These are phyloP conservation scores for Diaporthe sp. DNA, from an alignment of 2,329 filamentous ascomycete genomes.

Conservation along the genomic window DNA sequence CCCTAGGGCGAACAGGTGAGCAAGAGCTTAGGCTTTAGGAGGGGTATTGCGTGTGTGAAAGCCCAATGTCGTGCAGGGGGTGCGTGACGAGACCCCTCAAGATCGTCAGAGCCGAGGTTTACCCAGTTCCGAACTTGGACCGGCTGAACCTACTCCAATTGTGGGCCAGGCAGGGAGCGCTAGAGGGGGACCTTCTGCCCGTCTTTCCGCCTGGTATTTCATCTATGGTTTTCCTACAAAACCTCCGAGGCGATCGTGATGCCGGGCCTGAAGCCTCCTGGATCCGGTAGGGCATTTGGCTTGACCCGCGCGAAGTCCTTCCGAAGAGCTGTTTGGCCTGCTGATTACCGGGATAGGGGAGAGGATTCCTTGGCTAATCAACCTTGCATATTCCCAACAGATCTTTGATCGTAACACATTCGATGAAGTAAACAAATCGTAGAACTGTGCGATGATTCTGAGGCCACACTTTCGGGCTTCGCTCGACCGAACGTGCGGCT, in stretches of 20 bases:
- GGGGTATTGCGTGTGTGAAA: constrained; percentile 6
- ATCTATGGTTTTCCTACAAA: not conserved
- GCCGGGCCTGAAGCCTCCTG: not conserved
- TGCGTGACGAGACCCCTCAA: constrained; percentile 1
- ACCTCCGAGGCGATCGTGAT: constrained; percentile 12
- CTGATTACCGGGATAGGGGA: not conserved
- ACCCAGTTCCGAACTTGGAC: constrained; percentile 40
- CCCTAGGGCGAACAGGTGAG: not conserved
- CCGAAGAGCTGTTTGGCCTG: not conserved
- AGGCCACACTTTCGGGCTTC: not conserved
- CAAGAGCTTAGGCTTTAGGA: constrained; percentile 9
- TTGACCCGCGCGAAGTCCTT: not conserved
- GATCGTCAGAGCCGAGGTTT: constrained; percentile 38
- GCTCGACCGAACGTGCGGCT: not conserved
- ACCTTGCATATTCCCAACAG: constrained; percentile 7
- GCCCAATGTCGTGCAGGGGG: constrained; percentile 14
- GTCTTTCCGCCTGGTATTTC: constrained; percentile 20
- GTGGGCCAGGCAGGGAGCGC: constrained; percentile 11
- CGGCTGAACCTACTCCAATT: constrained; percentile 26
- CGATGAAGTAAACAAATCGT: not conserved
- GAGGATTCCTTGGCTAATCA: constrained; percentile 27
- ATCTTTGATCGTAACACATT: not conserved
- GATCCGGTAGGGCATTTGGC: constrained; percentile 1
- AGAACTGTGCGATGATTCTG: not conserved
- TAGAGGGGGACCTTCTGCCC: constrained; percentile 36